Conservation (phyloP, 73 alveolate genomes). For the Symbiodinium natans region DNA sequence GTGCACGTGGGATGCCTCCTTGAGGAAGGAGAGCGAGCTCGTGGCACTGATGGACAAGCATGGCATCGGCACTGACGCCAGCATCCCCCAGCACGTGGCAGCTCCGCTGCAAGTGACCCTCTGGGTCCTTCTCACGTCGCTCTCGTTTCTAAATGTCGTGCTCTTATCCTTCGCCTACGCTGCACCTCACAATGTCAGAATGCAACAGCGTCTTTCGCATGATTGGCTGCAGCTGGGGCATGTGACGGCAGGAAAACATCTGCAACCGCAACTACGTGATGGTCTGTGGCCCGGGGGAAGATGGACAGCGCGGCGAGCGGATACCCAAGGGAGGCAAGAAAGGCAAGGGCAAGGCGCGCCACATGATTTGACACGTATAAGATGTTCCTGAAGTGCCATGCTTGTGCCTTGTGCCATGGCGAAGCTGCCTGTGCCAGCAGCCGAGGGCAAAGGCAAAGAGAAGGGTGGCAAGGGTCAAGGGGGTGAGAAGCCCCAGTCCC, state of each 20-base stretch:
- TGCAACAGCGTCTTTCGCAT: too few relatives aligned
- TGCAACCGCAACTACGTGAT: slow-evolving; percentile 90
- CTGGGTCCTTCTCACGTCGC: background rate
- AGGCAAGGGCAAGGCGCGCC: slow-evolving; percentile 74
- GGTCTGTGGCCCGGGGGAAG: slow-evolving; percentile 94
- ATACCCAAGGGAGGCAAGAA: slow-evolving; percentile 89
- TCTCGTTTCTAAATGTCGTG: too few relatives aligned
- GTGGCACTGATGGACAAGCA: slow-evolving; percentile 98
- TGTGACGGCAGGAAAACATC: slow-evolving; percentile 97
- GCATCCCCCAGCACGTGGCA: slow-evolving; percentile 98
- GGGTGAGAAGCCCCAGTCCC: slow-evolving; percentile 89
- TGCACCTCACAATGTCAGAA: too few relatives aligned
- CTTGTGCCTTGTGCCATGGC: background rate
- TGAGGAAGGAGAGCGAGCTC: slow-evolving; percentile 97
- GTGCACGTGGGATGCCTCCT: too few relatives aligned
- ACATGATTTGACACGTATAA: too few relatives aligned
- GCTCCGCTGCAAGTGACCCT: background rate
- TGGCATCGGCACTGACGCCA: slow-evolving; percentile 99
- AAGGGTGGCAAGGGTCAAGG: slow-evolving; percentile 40
- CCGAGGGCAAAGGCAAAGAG: slow-evolving; percentile 25
- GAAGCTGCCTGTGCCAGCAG: background rate
- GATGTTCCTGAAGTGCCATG: too few relatives aligned
- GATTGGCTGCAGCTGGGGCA: too few relatives aligned
- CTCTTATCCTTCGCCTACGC: too few relatives aligned
- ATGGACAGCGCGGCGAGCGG: slow-evolving; percentile 82